Evolutionary conservation across 176 grass and related monocot species (phyloP).

Genomic region (Typha latifolia): DNA sequence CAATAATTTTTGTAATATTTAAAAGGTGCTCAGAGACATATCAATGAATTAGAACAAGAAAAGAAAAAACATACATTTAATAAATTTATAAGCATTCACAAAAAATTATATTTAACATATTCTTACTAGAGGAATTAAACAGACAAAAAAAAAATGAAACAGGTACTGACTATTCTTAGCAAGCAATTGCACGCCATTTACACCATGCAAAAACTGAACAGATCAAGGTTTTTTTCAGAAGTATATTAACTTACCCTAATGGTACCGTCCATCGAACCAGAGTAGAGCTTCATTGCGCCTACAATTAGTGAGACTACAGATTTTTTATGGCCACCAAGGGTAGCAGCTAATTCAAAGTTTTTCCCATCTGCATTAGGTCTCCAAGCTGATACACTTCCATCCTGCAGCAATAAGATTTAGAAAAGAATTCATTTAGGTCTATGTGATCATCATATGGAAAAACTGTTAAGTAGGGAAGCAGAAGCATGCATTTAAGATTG

Average conservation of each 20-base stretch:
- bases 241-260: constrained; percentile 13
- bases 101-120: too few relatives aligned
- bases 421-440: background rate
- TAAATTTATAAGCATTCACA: too few relatives aligned
- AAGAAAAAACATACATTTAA: too few relatives aligned
- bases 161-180: too few relatives aligned
- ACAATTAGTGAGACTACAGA: constrained; percentile 13
- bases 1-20: too few relatives aligned
- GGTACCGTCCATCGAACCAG: constrained; percentile 20
- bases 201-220: too few relatives aligned
- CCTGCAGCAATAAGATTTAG: background rate
- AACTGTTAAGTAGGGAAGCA: background rate
- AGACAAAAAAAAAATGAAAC: too few relatives aligned
- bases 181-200: too few relatives aligned
- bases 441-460: background rate
- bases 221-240: too few relatives aligned
- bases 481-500: background rate
- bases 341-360: constrained; percentile 4
- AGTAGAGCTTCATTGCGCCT: constrained; percentile 6
- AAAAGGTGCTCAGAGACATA: too few relatives aligned
- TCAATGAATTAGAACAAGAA: too few relatives aligned
- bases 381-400: constrained; percentile 15
- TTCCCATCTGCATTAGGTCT: constrained; percentile 8
- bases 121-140: too few relatives aligned
- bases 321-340: constrained; percentile 10